These are phyloP conservation scores for Tanacetum coccineum DNA, from an alignment of 129 eudicot species.

Conservation along the genomic window DNA sequence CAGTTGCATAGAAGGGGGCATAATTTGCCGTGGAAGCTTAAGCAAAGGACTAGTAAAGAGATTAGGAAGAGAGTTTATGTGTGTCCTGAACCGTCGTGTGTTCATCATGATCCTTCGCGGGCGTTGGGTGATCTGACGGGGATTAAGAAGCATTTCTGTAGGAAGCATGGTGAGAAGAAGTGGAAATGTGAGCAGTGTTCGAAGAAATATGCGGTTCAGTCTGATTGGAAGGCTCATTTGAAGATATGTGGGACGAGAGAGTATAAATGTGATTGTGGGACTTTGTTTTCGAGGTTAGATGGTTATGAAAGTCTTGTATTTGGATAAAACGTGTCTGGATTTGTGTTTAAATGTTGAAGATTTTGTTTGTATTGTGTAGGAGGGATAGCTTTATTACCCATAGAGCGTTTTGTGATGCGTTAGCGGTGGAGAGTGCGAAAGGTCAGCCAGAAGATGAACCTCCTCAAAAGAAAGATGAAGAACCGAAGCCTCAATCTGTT, in stretches of 20 bases:
- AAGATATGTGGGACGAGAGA: conserved; percentile 93
- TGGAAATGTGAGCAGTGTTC: conserved; percentile 97
- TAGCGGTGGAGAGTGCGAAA: conserved; percentile 72
- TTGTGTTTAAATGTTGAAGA: conserved; percentile 13
- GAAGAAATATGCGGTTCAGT: conserved; percentile 93
- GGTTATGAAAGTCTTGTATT: background rate
- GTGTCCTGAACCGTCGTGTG: conserved; percentile 86
- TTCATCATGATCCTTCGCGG: conserved; percentile 87
- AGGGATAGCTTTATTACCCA: conserved; percentile 96
- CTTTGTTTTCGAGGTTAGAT: conserved; percentile 73
- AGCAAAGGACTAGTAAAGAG: conserved; percentile 81
- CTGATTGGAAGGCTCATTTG: conserved; percentile 95
- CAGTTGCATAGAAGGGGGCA: conserved; percentile 98
- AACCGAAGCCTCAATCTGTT: conserved; percentile 36
- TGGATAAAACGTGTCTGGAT: background rate
- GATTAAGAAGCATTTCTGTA: conserved; percentile 91
- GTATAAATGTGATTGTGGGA: conserved; percentile 97
- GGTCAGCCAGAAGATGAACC: conserved; percentile 38
- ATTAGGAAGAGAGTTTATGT: conserved; percentile 84
- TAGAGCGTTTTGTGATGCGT: conserved; percentile 90
- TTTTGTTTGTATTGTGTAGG: conserved; percentile 43
- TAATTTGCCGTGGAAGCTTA: conserved; percentile 93
- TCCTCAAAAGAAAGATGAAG: conserved; percentile 34
- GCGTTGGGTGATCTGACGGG: conserved; percentile 97
- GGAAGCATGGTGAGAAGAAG: conserved; percentile 97